phyloP scores from a whole-genome alignment of 257 asterid genomes.

The Rhazya stricta region DNA sequence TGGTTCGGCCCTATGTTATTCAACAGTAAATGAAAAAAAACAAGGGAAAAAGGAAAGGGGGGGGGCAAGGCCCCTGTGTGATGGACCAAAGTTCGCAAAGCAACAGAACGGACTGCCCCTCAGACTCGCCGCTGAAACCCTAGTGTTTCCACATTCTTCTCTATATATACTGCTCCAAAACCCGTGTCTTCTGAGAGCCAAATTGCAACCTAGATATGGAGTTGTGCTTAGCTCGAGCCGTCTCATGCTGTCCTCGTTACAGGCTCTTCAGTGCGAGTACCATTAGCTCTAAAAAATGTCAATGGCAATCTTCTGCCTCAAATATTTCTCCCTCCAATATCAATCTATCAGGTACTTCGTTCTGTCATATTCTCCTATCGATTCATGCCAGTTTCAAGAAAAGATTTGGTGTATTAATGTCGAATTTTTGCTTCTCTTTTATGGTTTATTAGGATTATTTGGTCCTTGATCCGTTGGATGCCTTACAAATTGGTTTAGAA shows the following conservation, averaged over 20 bases:
- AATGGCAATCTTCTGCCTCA: constrained; percentile 3
- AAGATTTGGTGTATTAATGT: too few species aligned
- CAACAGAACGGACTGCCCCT: neutral
- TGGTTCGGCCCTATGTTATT: too few species aligned
- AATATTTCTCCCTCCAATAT: neutral
- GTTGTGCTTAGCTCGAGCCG: constrained; percentile 43
- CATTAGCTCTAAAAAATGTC: constrained; percentile 12
- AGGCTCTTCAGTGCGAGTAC: constrained; percentile 10
- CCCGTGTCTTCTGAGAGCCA: neutral
- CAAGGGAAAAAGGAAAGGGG: too few species aligned
- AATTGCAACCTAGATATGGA: constrained; percentile 31
- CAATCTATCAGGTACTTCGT: constrained; percentile 14
- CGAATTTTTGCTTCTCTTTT: neutral
- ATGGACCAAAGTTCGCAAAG: too few species aligned
- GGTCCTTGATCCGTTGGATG: neutral
- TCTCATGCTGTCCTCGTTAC: constrained; percentile 22
- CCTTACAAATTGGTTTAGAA: neutral
- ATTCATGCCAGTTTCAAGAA: neutral
- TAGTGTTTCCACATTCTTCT: constrained; percentile 13
- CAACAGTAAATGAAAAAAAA: too few species aligned
- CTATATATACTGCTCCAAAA: neutral
- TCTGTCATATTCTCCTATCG: neutral
- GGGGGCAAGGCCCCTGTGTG: too few species aligned
- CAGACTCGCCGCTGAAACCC: constrained; percentile 35
- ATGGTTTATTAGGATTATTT: neutral